Evolutionary conservation across 208 protist genomes (phyloP).

Genomic region (Leishmania tarentolae): DNA sequence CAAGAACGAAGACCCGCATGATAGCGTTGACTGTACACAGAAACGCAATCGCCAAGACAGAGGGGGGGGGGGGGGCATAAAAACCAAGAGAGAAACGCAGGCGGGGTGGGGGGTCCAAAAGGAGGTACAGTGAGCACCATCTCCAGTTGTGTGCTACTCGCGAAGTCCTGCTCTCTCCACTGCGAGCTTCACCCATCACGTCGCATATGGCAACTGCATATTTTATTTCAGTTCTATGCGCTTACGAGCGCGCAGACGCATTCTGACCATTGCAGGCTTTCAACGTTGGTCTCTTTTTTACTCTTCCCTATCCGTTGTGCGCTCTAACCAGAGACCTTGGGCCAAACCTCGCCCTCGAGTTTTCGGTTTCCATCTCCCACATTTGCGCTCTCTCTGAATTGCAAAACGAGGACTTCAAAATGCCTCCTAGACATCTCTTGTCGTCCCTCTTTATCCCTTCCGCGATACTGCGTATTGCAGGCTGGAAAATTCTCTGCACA

Average conservation of each 20-base stretch:
- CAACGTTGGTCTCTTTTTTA: neutral
- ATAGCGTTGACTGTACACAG: neutral
- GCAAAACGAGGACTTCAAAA: too few species aligned
- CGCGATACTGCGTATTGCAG: too few species aligned
- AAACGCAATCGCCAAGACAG: neutral
- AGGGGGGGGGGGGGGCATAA: too few species aligned
- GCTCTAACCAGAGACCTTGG: too few species aligned
- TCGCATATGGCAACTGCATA: neutral
- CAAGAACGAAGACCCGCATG: constrained; percentile 33
- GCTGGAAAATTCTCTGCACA: neutral
- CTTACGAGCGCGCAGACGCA: neutral
- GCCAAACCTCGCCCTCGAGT: too few species aligned
- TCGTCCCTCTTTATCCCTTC: neutral
- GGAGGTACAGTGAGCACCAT: neutral
- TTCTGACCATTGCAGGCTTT: neutral
- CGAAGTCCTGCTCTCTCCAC: too few species aligned
- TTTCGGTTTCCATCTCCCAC: neutral
- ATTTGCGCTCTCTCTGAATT: neutral
- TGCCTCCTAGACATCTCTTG: neutral
- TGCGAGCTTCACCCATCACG: neutral
- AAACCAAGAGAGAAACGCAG: neutral
- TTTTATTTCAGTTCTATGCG: neutral
- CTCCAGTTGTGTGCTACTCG: too few species aligned
- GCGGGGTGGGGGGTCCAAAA: too few species aligned
- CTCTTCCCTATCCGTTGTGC: too few species aligned